phyloP scores from a whole-genome alignment of 345 rosid genomes.

The Arabis alpina region DNA sequence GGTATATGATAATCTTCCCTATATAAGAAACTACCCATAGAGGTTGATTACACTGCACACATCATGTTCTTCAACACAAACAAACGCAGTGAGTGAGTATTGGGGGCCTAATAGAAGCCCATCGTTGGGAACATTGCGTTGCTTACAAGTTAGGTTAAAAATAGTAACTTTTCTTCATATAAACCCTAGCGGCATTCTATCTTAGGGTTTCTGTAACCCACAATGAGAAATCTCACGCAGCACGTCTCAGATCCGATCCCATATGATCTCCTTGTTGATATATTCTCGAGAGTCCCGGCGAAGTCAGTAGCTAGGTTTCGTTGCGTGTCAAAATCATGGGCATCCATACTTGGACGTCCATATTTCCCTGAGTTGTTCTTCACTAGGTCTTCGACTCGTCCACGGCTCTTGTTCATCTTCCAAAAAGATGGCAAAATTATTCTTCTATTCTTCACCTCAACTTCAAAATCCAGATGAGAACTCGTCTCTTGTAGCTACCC shows the following conservation, averaged over 20 bases:
- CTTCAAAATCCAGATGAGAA: neutral
- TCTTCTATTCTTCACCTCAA: slow-evolving; percentile 15
- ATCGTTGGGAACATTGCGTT: too few species aligned
- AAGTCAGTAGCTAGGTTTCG: slow-evolving; percentile 3
- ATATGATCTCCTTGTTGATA: slow-evolving; percentile 3
- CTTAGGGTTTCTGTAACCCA: too few species aligned
- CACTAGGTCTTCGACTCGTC: neutral
- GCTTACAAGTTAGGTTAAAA: too few species aligned
- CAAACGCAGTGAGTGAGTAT: too few species aligned
- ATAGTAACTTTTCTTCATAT: too few species aligned
- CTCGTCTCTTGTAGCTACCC: slow-evolving; percentile 14
- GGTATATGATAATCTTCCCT: too few species aligned
- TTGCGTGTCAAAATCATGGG: slow-evolving; percentile 23
- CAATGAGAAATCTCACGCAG: too few species aligned
- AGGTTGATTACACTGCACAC: too few species aligned
- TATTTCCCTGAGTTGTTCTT: slow-evolving; percentile 9
- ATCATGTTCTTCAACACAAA: too few species aligned
- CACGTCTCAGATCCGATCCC: neutral
- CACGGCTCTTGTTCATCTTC: neutral
- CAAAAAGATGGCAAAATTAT: neutral
- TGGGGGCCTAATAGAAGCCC: too few species aligned
- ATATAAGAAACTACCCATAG: too few species aligned
- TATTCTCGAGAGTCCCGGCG: neutral
- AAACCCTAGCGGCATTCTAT: too few species aligned
- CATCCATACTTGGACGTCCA: neutral